Evolutionary conservation across 805 yeast genomes (phyloP).

Genomic region (Starmerella geochares): DNA sequence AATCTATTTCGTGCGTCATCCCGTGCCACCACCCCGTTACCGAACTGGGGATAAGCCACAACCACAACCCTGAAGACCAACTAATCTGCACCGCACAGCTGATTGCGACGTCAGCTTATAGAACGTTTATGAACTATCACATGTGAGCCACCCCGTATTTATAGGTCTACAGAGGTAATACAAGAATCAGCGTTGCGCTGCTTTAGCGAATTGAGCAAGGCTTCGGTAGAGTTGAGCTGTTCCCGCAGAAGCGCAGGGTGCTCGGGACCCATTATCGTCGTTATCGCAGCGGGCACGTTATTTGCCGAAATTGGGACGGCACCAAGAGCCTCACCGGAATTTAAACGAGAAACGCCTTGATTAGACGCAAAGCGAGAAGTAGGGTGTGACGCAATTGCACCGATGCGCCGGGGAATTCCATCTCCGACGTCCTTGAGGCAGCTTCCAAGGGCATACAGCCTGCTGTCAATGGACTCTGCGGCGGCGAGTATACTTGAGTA

Average conservation of each 20-base stretch:
- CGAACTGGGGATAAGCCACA: background rate
- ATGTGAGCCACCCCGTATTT: too few species aligned
- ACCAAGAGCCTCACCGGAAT: background rate
- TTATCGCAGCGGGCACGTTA: background rate
- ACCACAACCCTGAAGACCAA: background rate
- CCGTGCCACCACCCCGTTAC: background rate
- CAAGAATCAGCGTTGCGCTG: background rate
- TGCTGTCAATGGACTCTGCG: conserved; percentile 10
- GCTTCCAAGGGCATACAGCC: background rate
- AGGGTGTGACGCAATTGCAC: background rate
- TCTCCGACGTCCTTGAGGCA: background rate
- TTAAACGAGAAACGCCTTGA: background rate
- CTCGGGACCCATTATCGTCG: background rate
- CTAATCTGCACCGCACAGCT: background rate
- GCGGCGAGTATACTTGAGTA: conserved; percentile 6
- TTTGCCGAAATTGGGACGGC: background rate
- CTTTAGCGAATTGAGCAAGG: background rate
- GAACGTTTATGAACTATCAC: too few species aligned
- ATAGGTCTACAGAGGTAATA: background rate
- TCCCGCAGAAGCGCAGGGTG: background rate
- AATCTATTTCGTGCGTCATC: background rate
- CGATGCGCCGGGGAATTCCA: background rate
- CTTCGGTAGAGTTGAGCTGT: background rate
- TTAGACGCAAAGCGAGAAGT: background rate
- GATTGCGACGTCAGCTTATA: too few species aligned